These are phyloP conservation scores for Macaranga tanarius DNA, from an alignment of 441 rosid species.

Conservation along the genomic window DNA sequence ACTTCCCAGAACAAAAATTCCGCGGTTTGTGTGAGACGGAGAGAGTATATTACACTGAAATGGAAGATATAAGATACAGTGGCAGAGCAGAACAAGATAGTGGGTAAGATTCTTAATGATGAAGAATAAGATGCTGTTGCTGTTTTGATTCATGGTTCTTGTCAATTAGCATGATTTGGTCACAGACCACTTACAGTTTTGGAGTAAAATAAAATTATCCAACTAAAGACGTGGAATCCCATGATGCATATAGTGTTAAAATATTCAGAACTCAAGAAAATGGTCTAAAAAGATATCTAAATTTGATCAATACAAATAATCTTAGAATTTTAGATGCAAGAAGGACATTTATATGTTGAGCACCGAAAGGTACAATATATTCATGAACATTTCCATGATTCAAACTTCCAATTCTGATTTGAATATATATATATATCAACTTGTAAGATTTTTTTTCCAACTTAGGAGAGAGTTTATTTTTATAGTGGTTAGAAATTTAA, in stretches of 20 bases:
- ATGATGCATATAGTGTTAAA: neutral
- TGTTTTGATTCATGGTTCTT: neutral
- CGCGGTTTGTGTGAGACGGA: neutral
- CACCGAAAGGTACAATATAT: neutral
- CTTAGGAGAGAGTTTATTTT: too few relatives aligned
- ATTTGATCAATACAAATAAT: neutral
- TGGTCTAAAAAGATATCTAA: neutral
- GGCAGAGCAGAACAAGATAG: slow-evolving; percentile 4
- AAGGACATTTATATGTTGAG: neutral
- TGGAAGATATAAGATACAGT: neutral
- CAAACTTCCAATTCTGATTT: neutral
- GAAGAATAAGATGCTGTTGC: slow-evolving; percentile 7
- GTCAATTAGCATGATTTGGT: neutral
- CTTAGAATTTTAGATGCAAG: neutral
- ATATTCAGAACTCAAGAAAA: neutral
- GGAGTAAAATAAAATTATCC: neutral
- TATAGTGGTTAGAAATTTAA: too few relatives aligned
- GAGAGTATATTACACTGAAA: neutral
- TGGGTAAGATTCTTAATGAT: slow-evolving; percentile 17
- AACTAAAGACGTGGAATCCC: slow-evolving; percentile 10
- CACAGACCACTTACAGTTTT: neutral
- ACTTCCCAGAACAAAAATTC: neutral
- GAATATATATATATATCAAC: too few relatives aligned
- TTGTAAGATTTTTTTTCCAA: too few relatives aligned
- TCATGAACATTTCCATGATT: neutral